phyloP scores from a whole-genome alignment of 2,329 filamentous ascomycete species.

The Alternaria sp. region DNA sequence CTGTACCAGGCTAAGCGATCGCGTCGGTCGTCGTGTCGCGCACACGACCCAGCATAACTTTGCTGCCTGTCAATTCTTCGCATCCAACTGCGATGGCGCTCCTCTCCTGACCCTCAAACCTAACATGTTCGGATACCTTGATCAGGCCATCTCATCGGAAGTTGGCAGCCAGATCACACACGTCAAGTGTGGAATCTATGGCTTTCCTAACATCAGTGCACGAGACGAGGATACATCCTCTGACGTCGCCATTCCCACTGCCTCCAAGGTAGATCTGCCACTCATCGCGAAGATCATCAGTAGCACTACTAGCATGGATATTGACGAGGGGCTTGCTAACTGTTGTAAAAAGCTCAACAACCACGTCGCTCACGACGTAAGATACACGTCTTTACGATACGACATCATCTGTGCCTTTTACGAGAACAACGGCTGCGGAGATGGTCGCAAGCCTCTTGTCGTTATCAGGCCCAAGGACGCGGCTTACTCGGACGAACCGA shows the following conservation, averaged over 20 bases:
- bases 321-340: background rate
- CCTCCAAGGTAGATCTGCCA: background rate
- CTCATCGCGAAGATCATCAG: background rate
- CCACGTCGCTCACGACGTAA: background rate
- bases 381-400: background rate
- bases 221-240: background rate
- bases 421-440: background rate
- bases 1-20: background rate
- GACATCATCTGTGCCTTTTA: background rate
- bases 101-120: background rate
- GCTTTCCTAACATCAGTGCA: background rate
- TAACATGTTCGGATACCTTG: background rate
- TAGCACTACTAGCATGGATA: background rate
- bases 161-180: background rate
- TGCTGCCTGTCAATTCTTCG: background rate
- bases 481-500: background rate
- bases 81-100: background rate
- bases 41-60: background rate
- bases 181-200: background rate
- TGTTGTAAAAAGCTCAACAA: background rate
- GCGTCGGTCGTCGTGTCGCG: background rate
- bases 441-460: background rate
- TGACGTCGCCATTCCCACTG: rapidly evolving
- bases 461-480: background rate
- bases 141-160: background rate